Evolutionary conservation across 306 rosid species (phyloP).

Genomic region (Cyclanthera cordifolia): DNA sequence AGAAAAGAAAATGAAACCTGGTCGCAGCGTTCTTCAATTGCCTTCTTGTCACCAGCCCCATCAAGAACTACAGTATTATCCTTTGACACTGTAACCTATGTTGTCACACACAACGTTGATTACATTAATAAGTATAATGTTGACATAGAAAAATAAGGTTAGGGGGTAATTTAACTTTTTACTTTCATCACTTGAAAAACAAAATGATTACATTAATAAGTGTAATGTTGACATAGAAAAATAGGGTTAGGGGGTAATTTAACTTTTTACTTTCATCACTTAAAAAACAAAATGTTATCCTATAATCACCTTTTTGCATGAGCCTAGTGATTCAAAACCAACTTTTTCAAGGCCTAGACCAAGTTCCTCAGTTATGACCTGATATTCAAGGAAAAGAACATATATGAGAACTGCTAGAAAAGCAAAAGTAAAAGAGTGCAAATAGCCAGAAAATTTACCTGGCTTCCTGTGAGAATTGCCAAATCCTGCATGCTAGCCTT

Average conservation of each 20-base stretch:
- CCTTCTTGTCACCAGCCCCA: slow-evolving; percentile 87
- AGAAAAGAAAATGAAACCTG: slow-evolving; percentile 38
- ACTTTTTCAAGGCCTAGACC: slow-evolving; percentile 81
- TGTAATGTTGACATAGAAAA: background rate
- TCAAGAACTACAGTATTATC: slow-evolving; percentile 88
- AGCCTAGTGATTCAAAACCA: slow-evolving; percentile 53
- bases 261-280: background rate
- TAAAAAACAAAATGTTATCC: background rate
- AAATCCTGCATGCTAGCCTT: slow-evolving; percentile 71
- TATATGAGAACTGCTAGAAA: background rate
- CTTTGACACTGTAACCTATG: slow-evolving; percentile 67
- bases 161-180: background rate
- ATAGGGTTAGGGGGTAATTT: background rate
- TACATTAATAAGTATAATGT: background rate
- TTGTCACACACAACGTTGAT: slow-evolving; percentile 5
- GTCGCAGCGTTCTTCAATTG: slow-evolving; percentile 81
- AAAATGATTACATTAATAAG: background rate
- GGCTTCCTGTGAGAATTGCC: slow-evolving; percentile 78
- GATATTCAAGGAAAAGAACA: slow-evolving; percentile 1
- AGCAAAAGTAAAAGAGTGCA: background rate
- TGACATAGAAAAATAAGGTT: background rate
- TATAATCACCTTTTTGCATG: slow-evolving; percentile 68
- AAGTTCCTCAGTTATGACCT: slow-evolving; percentile 93
- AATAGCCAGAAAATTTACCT: slow-evolving; percentile 27
- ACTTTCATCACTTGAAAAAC: background rate